These are phyloP conservation scores for Eucalyptus brandiana DNA, from an alignment of 345 rosid genomes.

Conservation along the genomic window DNA sequence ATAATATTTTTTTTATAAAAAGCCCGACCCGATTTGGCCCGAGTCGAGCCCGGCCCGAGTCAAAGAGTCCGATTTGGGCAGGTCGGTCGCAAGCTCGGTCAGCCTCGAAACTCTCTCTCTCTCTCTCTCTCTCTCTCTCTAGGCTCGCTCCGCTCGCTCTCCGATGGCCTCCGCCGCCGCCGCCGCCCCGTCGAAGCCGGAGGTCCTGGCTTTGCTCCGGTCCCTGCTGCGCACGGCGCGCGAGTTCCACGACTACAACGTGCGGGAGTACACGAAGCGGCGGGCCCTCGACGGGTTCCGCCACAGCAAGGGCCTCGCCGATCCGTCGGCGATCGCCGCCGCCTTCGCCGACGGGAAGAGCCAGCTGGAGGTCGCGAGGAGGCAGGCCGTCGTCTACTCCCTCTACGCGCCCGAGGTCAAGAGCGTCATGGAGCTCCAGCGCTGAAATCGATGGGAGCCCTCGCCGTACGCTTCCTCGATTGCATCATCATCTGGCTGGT, in stretches of 20 bases:
- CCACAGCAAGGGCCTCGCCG: conserved; percentile 27
- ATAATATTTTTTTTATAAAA: too few relatives aligned
- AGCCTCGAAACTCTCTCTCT: background rate
- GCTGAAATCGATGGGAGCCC: background rate
- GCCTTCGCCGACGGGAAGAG: conserved; percentile 46
- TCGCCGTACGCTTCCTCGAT: background rate
- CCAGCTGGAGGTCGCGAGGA: conserved; percentile 61
- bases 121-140: background rate
- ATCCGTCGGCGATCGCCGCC: conserved; percentile 28
- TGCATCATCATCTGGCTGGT: background rate
- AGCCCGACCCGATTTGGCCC: background rate
- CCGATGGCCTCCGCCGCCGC: background rate
- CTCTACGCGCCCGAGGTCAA: conserved; percentile 64
- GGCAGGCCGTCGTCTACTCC: conserved; percentile 53
- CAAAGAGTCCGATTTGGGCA: background rate
- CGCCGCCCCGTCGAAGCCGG: conserved; percentile 11
- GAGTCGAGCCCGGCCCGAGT: background rate
- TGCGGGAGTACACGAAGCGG: conserved; percentile 72
- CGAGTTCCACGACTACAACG: conserved; percentile 62
- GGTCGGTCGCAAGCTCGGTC: background rate
- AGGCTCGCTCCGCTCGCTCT: background rate
- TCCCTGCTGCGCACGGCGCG: conserved; percentile 66
- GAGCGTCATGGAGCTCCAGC: conserved; percentile 67
- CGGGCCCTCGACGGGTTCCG: conserved; percentile 70
- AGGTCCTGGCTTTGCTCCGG: conserved; percentile 47